Percentiles rank a stretch among this genome's conserved stretches.
These are phyloP conservation scores for Secale cereale DNA, from an alignment of 176 grass and related monocot species.

Conservation along the genomic window DNA sequence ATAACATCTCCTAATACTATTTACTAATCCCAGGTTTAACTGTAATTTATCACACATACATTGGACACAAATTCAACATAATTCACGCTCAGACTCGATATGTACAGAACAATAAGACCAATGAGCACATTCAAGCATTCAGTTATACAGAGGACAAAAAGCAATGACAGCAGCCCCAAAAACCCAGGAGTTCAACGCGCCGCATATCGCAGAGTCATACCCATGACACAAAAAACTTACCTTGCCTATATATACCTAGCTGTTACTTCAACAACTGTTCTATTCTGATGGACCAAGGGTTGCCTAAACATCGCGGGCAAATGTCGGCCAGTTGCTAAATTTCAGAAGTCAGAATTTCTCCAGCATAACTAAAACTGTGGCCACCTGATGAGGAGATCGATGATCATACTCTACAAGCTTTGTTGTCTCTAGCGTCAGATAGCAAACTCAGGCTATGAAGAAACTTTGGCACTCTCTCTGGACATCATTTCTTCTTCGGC, in stretches of 20 bases:
- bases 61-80: not conserved
- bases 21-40: not conserved
- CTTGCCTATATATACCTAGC: not conserved
- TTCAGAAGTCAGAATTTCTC: conserved; percentile 25
- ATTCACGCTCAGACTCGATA: not conserved
- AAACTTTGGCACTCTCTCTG: conserved; percentile 44
- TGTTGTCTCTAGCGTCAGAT: conserved; percentile 15
- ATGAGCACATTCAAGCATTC: conserved; percentile 12
- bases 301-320: not conserved
- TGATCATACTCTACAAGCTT: not conserved
- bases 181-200: not conserved
- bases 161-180: not conserved
- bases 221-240: conserved; percentile 4
- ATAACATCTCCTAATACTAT: not conserved
- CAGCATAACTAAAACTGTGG: conserved; percentile 13
- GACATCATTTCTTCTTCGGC: conserved; percentile 43
- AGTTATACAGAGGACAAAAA: not conserved
- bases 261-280: conserved; percentile 1
- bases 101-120: not conserved
- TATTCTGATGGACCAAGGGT: conserved; percentile 19
- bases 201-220: not conserved
- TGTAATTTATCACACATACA: not conserved
- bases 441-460: conserved; percentile 29
- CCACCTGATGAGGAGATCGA: not conserved
- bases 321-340: conserved; percentile 11